Evolutionary conservation across 495 filamentous ascomycete genomes (phyloP).

Genomic region (Emericellopsis terricola): DNA sequence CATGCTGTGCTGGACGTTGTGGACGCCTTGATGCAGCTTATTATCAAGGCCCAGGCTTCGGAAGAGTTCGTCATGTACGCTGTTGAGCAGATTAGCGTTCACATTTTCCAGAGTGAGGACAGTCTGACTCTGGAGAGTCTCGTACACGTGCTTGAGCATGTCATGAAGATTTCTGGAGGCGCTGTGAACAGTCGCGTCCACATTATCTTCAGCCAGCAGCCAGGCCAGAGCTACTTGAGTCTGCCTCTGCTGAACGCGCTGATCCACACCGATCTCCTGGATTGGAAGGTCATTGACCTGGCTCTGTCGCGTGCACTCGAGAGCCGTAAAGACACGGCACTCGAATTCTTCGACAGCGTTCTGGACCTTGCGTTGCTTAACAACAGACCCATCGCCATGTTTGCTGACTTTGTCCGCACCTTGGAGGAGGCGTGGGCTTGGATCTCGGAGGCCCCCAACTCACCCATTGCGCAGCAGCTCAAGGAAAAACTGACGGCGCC

Average conservation of each 20-base stretch:
- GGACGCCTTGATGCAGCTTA: slow-evolving; percentile 30
- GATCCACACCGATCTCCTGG: slow-evolving; percentile 51
- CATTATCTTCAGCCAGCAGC: slow-evolving; percentile 42
- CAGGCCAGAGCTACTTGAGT: slow-evolving; percentile 63
- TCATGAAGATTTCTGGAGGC: slow-evolving; percentile 61
- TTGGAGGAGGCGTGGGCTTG: slow-evolving; percentile 66
- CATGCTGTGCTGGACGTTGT: slow-evolving; percentile 47
- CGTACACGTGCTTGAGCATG: slow-evolving; percentile 58
- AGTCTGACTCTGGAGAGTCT: slow-evolving; percentile 66
- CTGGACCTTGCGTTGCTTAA: slow-evolving; percentile 61
- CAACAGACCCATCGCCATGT: slow-evolving; percentile 54
- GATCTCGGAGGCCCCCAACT: slow-evolving; percentile 53
- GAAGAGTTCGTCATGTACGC: slow-evolving; percentile 51
- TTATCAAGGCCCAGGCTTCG: slow-evolving; percentile 36
- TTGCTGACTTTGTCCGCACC: slow-evolving; percentile 73
- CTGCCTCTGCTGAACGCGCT: slow-evolving; percentile 58
- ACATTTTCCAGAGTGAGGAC: slow-evolving; percentile 38
- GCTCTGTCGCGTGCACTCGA: slow-evolving; percentile 53
- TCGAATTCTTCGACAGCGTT: slow-evolving; percentile 59
- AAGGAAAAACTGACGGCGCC: slow-evolving; percentile 52
- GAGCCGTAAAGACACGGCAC: slow-evolving; percentile 43
- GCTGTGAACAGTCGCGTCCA: slow-evolving; percentile 53
- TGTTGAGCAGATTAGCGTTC: slow-evolving; percentile 50
- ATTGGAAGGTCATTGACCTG: slow-evolving; percentile 63
- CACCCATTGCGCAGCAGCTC: slow-evolving; percentile 46